Base-by-base conservation (phyloP, 1,284 basidiomycete species). In the Cryptococcus jaspeensis region DNA sequence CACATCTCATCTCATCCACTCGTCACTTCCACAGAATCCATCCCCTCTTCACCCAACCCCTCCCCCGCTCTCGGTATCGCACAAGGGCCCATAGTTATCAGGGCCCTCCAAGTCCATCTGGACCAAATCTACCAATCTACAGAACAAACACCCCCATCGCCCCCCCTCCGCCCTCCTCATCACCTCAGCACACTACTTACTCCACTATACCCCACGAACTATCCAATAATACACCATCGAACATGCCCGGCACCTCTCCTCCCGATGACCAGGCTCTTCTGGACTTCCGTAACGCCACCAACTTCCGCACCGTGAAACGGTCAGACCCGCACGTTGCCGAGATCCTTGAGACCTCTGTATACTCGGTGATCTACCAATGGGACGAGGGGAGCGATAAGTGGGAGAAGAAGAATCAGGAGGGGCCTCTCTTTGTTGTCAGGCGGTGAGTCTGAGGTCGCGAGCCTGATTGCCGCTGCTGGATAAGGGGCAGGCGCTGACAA, bases 371-470 rank as follows among this genome's bases (percentile, higher is more conserved):
- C 13, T 76, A 73, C 55, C 66, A 69, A 37, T 73, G 68, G 50
- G 67, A 72, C 44, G 70, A 64, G 25, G 57, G 40, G 2, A 58
- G 58, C 12, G 62, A 54, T 16, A 61, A 65, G 41, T 76, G 74
- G 74, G 64, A 66, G 53, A 76, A 74, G 64, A 67, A 73, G 61
- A 76, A 76, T 56, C 64, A 67, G 61, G 74, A 75, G 55, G 74
- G 74, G 25, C 65, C 71, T 11, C 51, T 73, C 42, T 76, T 76
- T 51, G 63, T 76, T 23, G 70, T 76, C 18, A 50, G 61, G 22
- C 53, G 74, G 74, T 73, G 53, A 50, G 71, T 59, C 13, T 18
- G 23, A 41, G 22, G 28, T 32, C 28, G 4, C 9, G 5, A 32
- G 28, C 28, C 28, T 32, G 28, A 9, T 32, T 4, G 28, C 28